These are phyloP conservation scores for Penicillium sp. DNA, from an alignment of 2,329 filamentous ascomycete species.

Conservation along the genomic window DNA sequence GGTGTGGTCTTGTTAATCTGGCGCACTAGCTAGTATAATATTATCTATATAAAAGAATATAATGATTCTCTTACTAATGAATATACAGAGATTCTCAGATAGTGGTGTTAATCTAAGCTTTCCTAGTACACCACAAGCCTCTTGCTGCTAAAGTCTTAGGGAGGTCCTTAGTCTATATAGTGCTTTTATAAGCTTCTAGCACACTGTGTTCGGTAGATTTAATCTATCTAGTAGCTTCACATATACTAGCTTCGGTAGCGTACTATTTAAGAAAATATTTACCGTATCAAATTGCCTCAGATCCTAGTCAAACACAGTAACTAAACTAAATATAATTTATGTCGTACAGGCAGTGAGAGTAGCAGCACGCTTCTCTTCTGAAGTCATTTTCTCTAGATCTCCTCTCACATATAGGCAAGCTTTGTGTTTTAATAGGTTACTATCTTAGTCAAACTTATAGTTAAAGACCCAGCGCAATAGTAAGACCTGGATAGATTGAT, in stretches of 20 bases:
- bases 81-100: slow-evolving; percentile 14
- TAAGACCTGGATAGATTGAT: no score
- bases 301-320: slow-evolving; percentile 15
- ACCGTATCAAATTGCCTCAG: slow-evolving; percentile 11
- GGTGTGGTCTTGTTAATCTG: no score
- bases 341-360: slow-evolving; percentile 8
- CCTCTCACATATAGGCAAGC: slow-evolving; percentile 27
- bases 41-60: no score
- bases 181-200: no score
- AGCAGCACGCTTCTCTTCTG: slow-evolving; percentile 14
- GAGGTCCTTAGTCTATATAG: slow-evolving; percentile 17
- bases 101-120: slow-evolving; percentile 6
- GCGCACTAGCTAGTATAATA: no score
- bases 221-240: slow-evolving; percentile 1
- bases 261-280: slow-evolving; percentile 19
- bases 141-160: slow-evolving; percentile 15
- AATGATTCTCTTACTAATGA: not conserved
- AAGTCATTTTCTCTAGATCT: slow-evolving; percentile 16
- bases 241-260: not conserved
- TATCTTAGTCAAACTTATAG: slow-evolving; percentile 32
- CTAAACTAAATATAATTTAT: slow-evolving; percentile 9
- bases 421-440: slow-evolving; percentile 24
- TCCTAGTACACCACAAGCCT: slow-evolving; percentile 6
- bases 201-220: not conserved
- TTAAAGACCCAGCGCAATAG: slow-evolving; percentile 28